Evolutionary conservation across 768 basidiomycete genomes (phyloP), one percentile per base, ranked within the genome.

Genomic region (Kondoa subrosea): DNA sequence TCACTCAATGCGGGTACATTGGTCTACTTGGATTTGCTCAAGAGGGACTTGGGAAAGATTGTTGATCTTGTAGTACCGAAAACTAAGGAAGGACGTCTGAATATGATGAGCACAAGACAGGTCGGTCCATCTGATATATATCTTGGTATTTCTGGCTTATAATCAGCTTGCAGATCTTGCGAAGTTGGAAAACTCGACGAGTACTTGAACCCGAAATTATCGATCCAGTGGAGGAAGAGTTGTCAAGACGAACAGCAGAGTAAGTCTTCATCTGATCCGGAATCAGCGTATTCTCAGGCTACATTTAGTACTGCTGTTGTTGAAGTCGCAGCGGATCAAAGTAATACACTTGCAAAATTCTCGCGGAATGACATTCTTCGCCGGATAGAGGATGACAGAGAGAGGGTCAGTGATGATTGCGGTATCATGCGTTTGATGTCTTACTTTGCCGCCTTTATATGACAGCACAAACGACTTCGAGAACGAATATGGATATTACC

Each of bases 401-500:
- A 80, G 67, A 72, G 80, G 4, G 78, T 78, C 56, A 66, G 56
- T 56, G 25, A 25, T 56, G 15, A 21, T 29, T 34, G 62, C n/a
- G 17, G n/a, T 50, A 30, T n/a, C n/a, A n/a, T n/a, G n/a, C n/a
- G n/a, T n/a, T n/a, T n/a, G n/a, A n/a, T n/a, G n/a, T n/a, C n/a
- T n/a, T n/a, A n/a, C n/a, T n/a, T n/a, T n/a, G n/a, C n/a, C n/a
- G n/a, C n/a, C n/a, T n/a, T n/a, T 21, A 50, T 50, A 8, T 2
- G 12, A 17, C 73, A 78, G 77, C 80, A 80, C 68, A 80, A 80
- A 70, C 76, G 80, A 15, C 74, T 80, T 0, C 70, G 78, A 64
- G 79, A 80, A 71, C 74, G 77, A 34, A 78, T 79, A 67, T 80
- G 80, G 80, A 77, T 80, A 27, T 72, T 80, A 2, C 80, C 79